Conservation (phyloP, 805 yeast species). For the Candida boidinii region DNA sequence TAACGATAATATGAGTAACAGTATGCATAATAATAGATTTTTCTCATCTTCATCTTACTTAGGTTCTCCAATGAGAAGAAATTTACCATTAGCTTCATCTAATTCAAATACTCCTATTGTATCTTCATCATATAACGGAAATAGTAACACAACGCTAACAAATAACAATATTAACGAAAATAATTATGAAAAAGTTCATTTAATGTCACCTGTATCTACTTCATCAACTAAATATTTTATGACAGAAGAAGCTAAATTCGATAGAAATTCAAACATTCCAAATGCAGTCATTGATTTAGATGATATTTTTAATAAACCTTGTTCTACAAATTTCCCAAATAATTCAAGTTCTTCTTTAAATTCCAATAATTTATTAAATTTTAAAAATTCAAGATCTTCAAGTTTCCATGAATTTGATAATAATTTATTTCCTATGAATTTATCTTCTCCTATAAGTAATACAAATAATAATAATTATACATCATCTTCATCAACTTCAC, state of each 20-base stretch:
- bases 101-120: no score
- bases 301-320: constrained; percentile 15
- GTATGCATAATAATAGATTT: no score
- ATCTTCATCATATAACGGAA: no score
- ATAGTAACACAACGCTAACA: no score
- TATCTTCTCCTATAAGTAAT: no score
- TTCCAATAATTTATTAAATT: background rate
- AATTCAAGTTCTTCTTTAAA: background rate
- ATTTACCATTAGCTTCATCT: no score
- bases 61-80: constrained; percentile 19
- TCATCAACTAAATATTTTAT: constrained; percentile 17
- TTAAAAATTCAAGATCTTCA: background rate
- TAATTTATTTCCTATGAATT: constrained; percentile 2
- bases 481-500: no score
- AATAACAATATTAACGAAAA: constrained; percentile 1
- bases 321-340: constrained; percentile 1
- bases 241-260: constrained; percentile 23
- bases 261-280: constrained; percentile 19
- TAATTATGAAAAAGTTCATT: background rate
- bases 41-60: no score
- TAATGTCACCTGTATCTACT: constrained; percentile 2
- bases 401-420: no score
- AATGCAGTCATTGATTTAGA: constrained; percentile 27
- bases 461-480: no score
- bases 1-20: no score